Evolutionary conservation across 2,329 filamentous ascomycete species (phyloP), one percentile per base, ranked within the genome.

Genomic region (Teratosphaeria zuluensis): DNA sequence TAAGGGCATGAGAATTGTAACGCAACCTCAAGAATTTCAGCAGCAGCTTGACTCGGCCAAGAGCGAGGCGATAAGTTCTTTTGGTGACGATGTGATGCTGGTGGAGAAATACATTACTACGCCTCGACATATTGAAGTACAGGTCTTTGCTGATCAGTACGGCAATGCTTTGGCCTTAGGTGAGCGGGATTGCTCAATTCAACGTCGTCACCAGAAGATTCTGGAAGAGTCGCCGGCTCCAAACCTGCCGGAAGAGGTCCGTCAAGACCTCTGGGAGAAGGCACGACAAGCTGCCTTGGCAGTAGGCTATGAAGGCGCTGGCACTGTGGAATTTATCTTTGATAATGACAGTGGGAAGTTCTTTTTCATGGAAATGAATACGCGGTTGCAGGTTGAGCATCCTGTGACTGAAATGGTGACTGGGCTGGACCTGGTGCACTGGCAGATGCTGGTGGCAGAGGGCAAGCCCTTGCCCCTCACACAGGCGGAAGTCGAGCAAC

Each of bases 311-410:
- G 83, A 86, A 70, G 84, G 84, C 32, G 84, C 84, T 4, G 84
- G 84, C 4, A 87, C 84, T 0, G 84, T 87, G 0, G 84, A 87
- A 63, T 87, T 87, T 70, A 86, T 87, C 63, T 86, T 87, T 66
- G 84, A 87, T 71, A 86, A 86, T 62, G 84, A 86, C 57, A 80
- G 78, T 3, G 82, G 82, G 42, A 77, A 85, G 51, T 86, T 86
- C 73, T 87, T 84, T 73, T 86, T 87, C 74, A 86, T 86, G 84
- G 84, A 87, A 66, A 87, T 86, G 84, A 86, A 86, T 69, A 86
- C 94, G 0, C 82, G 94, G 56, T 78, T 99, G 21, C 94, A 99
- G 74, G 94, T 99, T 55, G 94, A 99, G 76, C 94, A 99, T 69
- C 94, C 94, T 0, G 94, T 97, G 21, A 97, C 86, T 0, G 88